Evolutionary conservation across 2,329 filamentous ascomycete species (phyloP), one percentile per base, ranked within the genome.

Genomic region (Neofusicoccum umdonicola): DNA sequence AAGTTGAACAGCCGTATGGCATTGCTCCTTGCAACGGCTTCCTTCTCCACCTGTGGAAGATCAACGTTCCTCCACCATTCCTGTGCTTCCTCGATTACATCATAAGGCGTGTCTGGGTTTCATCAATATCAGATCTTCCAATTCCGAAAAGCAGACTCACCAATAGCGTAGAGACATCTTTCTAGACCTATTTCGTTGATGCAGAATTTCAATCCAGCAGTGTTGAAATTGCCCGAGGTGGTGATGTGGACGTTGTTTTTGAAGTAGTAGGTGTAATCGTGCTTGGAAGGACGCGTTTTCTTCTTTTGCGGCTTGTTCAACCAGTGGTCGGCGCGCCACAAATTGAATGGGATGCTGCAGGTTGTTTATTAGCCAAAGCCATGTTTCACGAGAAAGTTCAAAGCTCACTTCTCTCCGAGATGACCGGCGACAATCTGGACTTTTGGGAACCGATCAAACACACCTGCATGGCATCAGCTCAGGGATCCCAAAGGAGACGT

Each of bases 21-120:
- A 71, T 82, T 82, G 58, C 80, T 78, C 65, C 78, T 71, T 3
- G 79, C 80, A 71, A 82, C 80, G 69, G 79, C 79, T 65, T 72
- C 69, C 48, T 56, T 50, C 19, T 58, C 51, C 12, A 7, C 4
- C 3, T 42, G 44, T 0, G 13, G 15, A 9, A 57, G 41, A n/a
- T 41, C 62, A 2, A 48, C 17, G 4, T 17, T 45, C 7, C 71
- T 71, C 71, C 72, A 73, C 72, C 72, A 73, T 13, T 64, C 67
- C 52, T 73, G 71, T 1, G 63, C 72, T 54, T 74, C 72, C 50
- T 73, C 71, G 3, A 74, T 67, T 9, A 52, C 64, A 17, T 69
- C 67, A n/a, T 68, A 67, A 12, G 45, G 73, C 66, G 66, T 71
- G 75, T 79, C 78, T 63, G n/a, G 2, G 6, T 6, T 2, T 3